Evolutionary conservation across 768 basidiomycete genomes (phyloP), one percentile per base, ranked within the genome.

Genomic region (Rhodocollybia butyracea): DNA sequence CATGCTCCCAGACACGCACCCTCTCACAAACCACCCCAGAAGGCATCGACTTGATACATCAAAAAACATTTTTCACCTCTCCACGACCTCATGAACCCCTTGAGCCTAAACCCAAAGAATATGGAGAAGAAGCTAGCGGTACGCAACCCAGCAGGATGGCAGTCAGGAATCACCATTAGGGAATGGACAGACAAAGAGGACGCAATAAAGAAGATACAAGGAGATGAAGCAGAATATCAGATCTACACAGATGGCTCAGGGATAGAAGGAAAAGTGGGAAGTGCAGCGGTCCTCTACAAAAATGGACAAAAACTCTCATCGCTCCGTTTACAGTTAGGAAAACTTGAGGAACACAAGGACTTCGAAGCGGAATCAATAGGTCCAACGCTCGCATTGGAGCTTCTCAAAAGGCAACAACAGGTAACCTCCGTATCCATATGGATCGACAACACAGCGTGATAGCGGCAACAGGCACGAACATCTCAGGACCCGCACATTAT

Each of bases 191-290:
- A 27, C 38, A 17, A 40, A 21, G 29, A 53, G 21, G 51, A 53
- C 10, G 51, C 51, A n/a, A 41, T 42, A 15, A 43, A 29, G 6
- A 8, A 22, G 13, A 19, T 53, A 22, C 8, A 19, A 12, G 41
- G 32, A 41, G 29, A 39, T 29, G 24, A 26, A 27, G 26, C 40
- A 13, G 24, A 42, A 32, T 30, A 17, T 15, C 31, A 22, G 17
- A 29, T 63, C 6, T 63, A 56, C 46, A 52, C 56, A 7, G 61
- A 63, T 38, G 61, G 62, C 13, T 63, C 62, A 11, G 46, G 45
- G 3, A 24, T 22, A 11, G 53, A 58, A 13, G 51, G 56, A 11
- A 36, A 19, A 12, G 56, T 63, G 1, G 62, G 55, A 27, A 32
- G 29, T 5, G 22, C 43, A 45, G 54, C 45, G n/a, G 55, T 51